Evolutionary conservation across 495 filamentous ascomycete species (phyloP).

Genomic region (Xylaria bambusicola): DNA sequence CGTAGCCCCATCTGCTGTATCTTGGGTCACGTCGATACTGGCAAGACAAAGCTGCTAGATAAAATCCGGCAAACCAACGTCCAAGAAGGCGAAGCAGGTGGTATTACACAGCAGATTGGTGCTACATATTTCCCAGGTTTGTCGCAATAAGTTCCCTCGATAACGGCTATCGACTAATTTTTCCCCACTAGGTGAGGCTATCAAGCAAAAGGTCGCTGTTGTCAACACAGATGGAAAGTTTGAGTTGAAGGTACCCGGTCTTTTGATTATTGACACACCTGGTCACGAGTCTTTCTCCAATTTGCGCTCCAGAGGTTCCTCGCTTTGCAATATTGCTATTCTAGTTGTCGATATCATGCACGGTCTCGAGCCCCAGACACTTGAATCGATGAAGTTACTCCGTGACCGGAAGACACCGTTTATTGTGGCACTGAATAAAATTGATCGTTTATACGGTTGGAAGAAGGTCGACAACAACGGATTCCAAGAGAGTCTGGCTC

Average conservation of each 20-base stretch:
- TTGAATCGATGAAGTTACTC: constrained; percentile 94
- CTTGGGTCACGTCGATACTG: constrained; percentile 99
- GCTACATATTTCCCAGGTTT: constrained; percentile 90
- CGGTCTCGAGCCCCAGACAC: constrained; percentile 95
- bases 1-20: constrained; percentile 99
- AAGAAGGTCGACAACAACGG: constrained; percentile 98
- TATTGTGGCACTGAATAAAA: constrained; percentile 99
- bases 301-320: constrained; percentile 91
- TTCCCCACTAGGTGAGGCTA: constrained; percentile 66
- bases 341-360: constrained; percentile 99
- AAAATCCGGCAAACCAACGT: constrained; percentile 99
- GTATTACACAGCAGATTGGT: constrained; percentile 99
- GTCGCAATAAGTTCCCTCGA: not conserved
- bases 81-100: constrained; percentile 98
- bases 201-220: constrained; percentile 86
- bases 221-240: constrained; percentile 90
- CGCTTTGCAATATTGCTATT: constrained; percentile 98
- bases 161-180: not conserved
- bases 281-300: constrained; percentile 99
- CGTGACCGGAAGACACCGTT: constrained; percentile 95
- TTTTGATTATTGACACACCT: constrained; percentile 97
- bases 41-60: constrained; percentile 98
- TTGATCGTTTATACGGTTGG: constrained; percentile 98
- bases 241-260: constrained; percentile 96
- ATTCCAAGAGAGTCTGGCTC: constrained; percentile 84